A percentile compares a stretch with the other conserved stretches of the same genome.
phyloP scores from a whole-genome alignment of 169 alveolate species.

The Cystoisospora suis region DNA sequence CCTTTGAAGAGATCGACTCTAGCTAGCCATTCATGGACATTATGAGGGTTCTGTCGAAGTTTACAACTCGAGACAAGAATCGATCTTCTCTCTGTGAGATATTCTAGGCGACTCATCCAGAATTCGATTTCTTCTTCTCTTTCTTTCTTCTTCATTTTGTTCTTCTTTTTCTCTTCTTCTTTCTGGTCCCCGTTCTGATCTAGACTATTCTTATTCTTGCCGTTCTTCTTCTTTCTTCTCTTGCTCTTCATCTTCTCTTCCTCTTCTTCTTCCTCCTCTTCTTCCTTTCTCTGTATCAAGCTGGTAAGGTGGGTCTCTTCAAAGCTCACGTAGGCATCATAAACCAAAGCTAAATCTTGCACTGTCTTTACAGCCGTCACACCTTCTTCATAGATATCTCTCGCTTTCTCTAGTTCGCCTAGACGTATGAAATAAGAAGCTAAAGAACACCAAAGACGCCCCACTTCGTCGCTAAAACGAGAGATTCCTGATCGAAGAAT shows the following conservation, averaged over 20 bases:
- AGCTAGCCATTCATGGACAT: slow-evolving; percentile 91
- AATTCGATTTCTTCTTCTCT: slow-evolving; percentile 46
- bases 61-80: slow-evolving; percentile 66
- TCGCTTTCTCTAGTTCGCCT: slow-evolving; percentile 82
- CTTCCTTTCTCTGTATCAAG: slow-evolving; percentile 41
- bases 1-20: slow-evolving; percentile 71
- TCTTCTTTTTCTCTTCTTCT: background rate
- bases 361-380: slow-evolving; percentile 80
- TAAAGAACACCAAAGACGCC: slow-evolving; percentile 84
- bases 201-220: background rate
- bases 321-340: slow-evolving; percentile 77
- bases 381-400: slow-evolving; percentile 86
- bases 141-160: background rate
- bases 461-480: slow-evolving; percentile 86
- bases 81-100: slow-evolving; percentile 65
- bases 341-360: slow-evolving; percentile 87
- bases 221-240: background rate
- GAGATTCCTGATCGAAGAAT: slow-evolving; percentile 81
- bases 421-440: slow-evolving; percentile 82
- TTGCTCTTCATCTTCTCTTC: background rate
- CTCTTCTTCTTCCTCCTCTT: background rate
- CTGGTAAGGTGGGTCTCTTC: slow-evolving; percentile 67
- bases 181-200: background rate
- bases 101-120: slow-evolving; percentile 49
- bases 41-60: slow-evolving; percentile 90